Conservation (phyloP, 1,284 basidiomycete genomes). For the Neonothopanus nambi region DNA sequence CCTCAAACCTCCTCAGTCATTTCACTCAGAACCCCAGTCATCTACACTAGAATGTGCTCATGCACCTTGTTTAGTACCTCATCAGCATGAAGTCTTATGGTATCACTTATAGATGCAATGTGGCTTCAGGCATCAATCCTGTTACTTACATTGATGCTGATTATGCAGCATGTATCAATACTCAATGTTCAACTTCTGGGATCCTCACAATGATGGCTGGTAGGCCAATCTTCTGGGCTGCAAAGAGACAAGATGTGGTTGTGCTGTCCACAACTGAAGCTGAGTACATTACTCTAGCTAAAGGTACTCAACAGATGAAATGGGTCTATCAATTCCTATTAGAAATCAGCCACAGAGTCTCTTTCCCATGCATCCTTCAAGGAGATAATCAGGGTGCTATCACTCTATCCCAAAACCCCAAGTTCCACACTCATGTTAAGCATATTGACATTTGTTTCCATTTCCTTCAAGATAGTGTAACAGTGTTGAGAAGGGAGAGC, state of each 20-base stretch:
- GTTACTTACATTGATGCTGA: constrained; percentile 39
- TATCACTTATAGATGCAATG: constrained; percentile 23
- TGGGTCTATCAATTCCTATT: constrained; percentile 33
- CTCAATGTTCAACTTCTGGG: constrained; percentile 29
- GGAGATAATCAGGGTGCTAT: constrained; percentile 42
- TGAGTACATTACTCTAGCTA: constrained; percentile 35
- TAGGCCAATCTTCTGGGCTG: constrained; percentile 31
- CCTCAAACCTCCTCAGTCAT: constrained; percentile 30
- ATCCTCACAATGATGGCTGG: constrained; percentile 32
- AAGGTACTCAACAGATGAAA: constrained; percentile 27
- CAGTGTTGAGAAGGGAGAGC: neutral
- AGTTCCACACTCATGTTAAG: constrained; percentile 5
- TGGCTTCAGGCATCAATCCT: constrained; percentile 18
- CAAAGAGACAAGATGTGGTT: constrained; percentile 30
- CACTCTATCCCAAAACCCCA: constrained; percentile 2
- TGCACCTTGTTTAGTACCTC: constrained; percentile 33
- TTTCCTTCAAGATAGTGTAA: constrained; percentile 1
- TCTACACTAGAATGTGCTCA: constrained; percentile 29
- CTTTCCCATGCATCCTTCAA: too few species aligned
- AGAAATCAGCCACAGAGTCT: constrained; percentile 25
- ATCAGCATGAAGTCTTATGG: constrained; percentile 26
- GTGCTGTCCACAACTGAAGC: constrained; percentile 38
- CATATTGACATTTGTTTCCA: constrained; percentile 10
- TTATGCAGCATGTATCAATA: constrained; percentile 28
- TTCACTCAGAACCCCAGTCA: constrained; percentile 27